Evolutionary conservation across 2,329 filamentous ascomycete genomes (phyloP).

Genomic region (Talaromyces sp.): DNA sequence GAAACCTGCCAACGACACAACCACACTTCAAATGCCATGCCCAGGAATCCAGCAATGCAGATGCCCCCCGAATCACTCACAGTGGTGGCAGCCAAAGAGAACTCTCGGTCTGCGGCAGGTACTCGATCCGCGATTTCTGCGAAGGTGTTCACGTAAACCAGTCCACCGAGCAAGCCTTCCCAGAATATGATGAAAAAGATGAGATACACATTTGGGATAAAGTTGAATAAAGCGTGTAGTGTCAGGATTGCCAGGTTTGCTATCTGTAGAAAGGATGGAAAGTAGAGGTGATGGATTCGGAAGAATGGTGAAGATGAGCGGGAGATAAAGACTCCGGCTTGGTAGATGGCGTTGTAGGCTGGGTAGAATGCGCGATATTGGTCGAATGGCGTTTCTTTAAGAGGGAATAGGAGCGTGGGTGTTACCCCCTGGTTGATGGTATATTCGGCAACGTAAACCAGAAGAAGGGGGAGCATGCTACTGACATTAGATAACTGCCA

Average conservation of each 20-base stretch:
- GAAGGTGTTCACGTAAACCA: conserved; percentile 95
- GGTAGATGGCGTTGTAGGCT: conserved; percentile 91
- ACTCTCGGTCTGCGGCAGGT: conserved; percentile 74
- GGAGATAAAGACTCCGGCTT: conserved; percentile 91
- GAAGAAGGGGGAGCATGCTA: conserved; percentile 81
- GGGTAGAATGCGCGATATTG: conserved; percentile 88
- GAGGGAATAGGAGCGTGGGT: conserved; percentile 83
- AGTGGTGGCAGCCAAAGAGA: conserved; percentile 82
- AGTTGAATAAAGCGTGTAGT: conserved; percentile 72
- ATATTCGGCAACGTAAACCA: conserved; percentile 96
- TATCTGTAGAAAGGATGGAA: conserved; percentile 78
- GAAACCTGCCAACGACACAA: conserved; percentile 80
- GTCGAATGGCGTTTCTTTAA: conserved; percentile 70
- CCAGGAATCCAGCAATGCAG: conserved; percentile 78
- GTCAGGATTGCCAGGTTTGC: conserved; percentile 71
- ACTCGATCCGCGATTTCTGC: conserved; percentile 88
- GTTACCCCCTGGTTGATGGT: conserved; percentile 95
- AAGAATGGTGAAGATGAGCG: conserved; percentile 86
- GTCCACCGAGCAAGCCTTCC: conserved; percentile 86
- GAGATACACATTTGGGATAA: conserved; percentile 82
- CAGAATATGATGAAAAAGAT: conserved; percentile 84
- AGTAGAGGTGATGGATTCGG: conserved; percentile 74
- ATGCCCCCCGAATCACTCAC: conserved; percentile 92
- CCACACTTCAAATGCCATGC: conserved; percentile 76
- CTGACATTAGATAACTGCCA: not conserved